Percentiles rank a stretch among this genome's conserved stretches.
Conservation (phyloP, 1,139 yeast species). For the Yamadazyma dushanensis region DNA sequence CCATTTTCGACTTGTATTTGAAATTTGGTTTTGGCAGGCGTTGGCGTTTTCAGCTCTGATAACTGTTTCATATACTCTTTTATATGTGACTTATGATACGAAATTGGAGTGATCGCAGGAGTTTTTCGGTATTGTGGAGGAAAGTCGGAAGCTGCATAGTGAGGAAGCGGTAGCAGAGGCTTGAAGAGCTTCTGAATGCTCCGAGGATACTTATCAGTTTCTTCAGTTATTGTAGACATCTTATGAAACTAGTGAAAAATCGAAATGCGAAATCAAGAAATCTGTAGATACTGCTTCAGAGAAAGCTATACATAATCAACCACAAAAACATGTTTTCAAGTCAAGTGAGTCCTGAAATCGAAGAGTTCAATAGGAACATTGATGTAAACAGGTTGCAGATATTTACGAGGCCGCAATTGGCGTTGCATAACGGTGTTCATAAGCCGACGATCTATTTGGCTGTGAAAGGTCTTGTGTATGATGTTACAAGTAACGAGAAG, state of each 20-base stretch:
- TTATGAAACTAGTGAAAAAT: background rate
- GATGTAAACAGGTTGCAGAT: conserved; percentile 30
- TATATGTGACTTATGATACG: conserved; percentile 34
- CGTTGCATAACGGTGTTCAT: conserved; percentile 33
- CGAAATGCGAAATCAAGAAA: conserved; percentile 1
- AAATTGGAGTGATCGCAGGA: conserved; percentile 51
- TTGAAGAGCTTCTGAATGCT: conserved; percentile 65
- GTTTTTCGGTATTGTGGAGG: conserved; percentile 55
- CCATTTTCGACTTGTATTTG: conserved; percentile 15
- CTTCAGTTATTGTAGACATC: conserved; percentile 13
- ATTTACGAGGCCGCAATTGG: conserved; percentile 35
- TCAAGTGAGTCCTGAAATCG: conserved; percentile 18
- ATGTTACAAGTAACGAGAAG: conserved; percentile 63
- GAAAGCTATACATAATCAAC: background rate
- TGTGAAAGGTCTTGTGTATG: conserved; percentile 74
- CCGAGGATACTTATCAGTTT: conserved; percentile 53
- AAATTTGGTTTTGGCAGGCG: conserved; percentile 9
- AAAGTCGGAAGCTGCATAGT: conserved; percentile 54
- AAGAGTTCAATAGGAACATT: conserved; percentile 21
- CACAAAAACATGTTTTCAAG: conserved; percentile 4
- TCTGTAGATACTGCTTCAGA: too few species aligned
- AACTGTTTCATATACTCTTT: conserved; percentile 26
- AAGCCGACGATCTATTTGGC: conserved; percentile 59
- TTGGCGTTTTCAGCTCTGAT: conserved; percentile 28
- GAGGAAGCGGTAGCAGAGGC: conserved; percentile 68